These are phyloP conservation scores for Penicillium griseofulvum DNA, from an alignment of 2,329 filamentous ascomycete genomes.

Conservation along the genomic window DNA sequence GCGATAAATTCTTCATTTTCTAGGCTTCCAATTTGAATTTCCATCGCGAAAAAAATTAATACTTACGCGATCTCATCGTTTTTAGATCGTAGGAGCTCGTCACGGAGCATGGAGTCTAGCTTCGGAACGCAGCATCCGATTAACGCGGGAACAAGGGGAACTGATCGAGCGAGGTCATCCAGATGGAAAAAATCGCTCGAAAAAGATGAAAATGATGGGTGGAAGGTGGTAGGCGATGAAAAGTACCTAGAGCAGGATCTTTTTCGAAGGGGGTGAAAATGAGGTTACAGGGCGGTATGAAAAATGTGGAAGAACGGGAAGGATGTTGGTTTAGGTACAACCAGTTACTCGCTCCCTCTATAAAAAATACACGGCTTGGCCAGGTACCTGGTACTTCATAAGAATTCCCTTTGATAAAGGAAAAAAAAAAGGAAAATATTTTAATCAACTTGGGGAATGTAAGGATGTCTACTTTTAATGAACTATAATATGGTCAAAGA, in stretches of 20 bases:
- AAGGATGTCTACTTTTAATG: not conserved
- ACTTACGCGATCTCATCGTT: conserved; percentile 53
- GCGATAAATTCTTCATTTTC: conserved; percentile 29
- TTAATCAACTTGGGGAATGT: not conserved
- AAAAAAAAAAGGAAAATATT: too few relatives aligned
- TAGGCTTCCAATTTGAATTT: not conserved
- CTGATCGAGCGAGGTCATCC: conserved; percentile 42
- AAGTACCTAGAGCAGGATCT: conserved; percentile 20
- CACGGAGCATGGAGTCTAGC: conserved; percentile 50
- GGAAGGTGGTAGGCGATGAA: conserved; percentile 40
- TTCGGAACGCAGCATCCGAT: conserved; percentile 51
- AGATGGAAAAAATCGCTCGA: conserved; percentile 46
- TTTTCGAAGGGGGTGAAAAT: conserved; percentile 15
- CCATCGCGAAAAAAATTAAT: conserved; percentile 28
- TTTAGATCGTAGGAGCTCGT: conserved; percentile 51
- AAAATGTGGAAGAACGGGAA: conserved; percentile 13
- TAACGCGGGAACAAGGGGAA: conserved; percentile 46
- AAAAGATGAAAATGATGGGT: conserved; percentile 44
- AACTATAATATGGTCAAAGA: not conserved
- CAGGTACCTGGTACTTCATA: conserved; percentile 9
- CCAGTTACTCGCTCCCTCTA: conserved; percentile 10
- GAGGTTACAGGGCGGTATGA: conserved; percentile 13
- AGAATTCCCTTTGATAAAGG: not conserved
- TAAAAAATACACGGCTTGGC: conserved; percentile 10
- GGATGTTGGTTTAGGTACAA: conserved; percentile 11